These are phyloP conservation scores for Fusarium sp. DNA, from an alignment of 2,329 filamentous ascomycete species.

Conservation along the genomic window DNA sequence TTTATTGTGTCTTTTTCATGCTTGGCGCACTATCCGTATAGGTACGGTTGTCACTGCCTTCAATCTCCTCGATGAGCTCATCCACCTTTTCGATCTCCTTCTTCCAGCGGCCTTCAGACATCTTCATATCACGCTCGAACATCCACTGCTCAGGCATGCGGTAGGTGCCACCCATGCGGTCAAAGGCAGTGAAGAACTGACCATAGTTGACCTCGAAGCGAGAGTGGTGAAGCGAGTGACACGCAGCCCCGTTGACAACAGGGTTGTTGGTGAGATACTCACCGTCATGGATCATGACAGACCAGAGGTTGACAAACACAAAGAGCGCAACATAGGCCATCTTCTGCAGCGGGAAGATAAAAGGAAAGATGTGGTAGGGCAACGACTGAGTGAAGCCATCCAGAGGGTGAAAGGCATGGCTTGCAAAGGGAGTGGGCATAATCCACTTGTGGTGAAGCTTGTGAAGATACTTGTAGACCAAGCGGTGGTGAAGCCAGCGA, in stretches of 20 bases:
- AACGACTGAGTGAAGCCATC: constrained; percentile 91
- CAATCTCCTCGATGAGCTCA: constrained; percentile 78
- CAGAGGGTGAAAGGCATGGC: constrained; percentile 93
- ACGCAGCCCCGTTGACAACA: constrained; percentile 94
- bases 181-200: constrained; percentile 93
- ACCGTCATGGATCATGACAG: constrained; percentile 94
- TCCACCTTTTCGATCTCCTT: constrained; percentile 72
- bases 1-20: constrained; percentile 59
- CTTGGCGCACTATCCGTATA: constrained; percentile 54
- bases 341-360: constrained; percentile 93
- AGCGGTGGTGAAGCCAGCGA: constrained; percentile 83
- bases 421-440: constrained; percentile 94
- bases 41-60: constrained; percentile 65
- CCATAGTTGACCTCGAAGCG: constrained; percentile 79
- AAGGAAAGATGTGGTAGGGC: constrained; percentile 93
- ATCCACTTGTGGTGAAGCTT: constrained; percentile 99
- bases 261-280: constrained; percentile 93
- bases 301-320: constrained; percentile 96
- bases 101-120: constrained; percentile 83
- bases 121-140: constrained; percentile 87
- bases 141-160: constrained; percentile 86
- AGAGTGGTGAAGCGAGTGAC: constrained; percentile 82
- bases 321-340: constrained; percentile 88
- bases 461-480: constrained; percentile 85
- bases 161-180: constrained; percentile 88